Evolutionary conservation across 345 rosid species (phyloP), one percentile per base, ranked within the genome.

Genomic region (Populus alba): DNA sequence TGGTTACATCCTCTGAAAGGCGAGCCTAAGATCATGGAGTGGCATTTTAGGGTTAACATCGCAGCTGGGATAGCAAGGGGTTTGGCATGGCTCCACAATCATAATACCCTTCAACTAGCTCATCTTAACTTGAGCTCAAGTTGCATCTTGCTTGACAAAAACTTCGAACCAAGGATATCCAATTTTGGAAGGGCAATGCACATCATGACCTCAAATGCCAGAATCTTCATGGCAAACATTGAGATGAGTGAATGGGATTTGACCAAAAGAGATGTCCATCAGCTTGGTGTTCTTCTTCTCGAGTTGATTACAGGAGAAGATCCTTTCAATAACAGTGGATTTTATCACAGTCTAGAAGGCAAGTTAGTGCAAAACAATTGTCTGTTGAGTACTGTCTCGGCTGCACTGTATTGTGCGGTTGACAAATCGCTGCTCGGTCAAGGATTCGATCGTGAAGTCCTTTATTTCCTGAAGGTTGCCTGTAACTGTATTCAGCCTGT

Each of bases 131-230:
- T 43, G 0, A 43, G 47, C 47, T 43, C 47, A 0, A 11, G 29
- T 2, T 70, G 33, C 27, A 70, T 70, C 11, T 70, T 70, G 27
- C 73, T 70, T 70, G 55, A 70, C 17, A 23, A 41, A 12, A 13
- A 23, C 8, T 70, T 70, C 16, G 73, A 70, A 2, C 73, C 73
- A 51, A 70, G 39, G 49, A 70, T 70, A 6, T 70, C 73, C n/a
- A 43, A 25, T 70, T 70, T 70, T 5, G 35, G 37, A 9, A 53
- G 55, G 8, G 55, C 73, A 22, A 6, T 70, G 17, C 25, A 0
- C 47, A 10, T 70, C 33, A 16, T 43, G 23, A 9, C 6, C 35
- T n/a, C 23, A n/a, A 69, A 35, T 69, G 16, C 29, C 4, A 13
- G 25, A 5, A 35, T 37, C 10, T 38, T n/a, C 25, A 11, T 37